Percentiles rank a stretch among this genome's conserved stretches.
Evolutionary conservation across 1,139 yeast genomes (phyloP).

Genomic region (Lodderomyces elongisporus): DNA sequence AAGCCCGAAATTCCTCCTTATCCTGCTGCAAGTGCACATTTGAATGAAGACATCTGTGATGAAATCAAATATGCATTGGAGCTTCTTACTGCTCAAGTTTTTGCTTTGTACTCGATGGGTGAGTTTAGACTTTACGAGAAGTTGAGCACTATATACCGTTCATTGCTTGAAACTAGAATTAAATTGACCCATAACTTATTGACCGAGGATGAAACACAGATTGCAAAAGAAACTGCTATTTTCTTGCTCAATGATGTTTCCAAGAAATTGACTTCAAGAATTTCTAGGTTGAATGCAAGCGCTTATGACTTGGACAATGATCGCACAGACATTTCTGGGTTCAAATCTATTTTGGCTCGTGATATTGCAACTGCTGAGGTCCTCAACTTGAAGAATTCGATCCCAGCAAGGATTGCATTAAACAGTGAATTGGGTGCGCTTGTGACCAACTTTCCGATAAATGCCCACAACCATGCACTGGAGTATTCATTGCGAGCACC

Average conservation of each 20-base stretch:
- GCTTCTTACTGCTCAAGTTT: slow-evolving; percentile 58
- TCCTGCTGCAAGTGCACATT: slow-evolving; percentile 32
- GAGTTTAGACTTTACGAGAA: slow-evolving; percentile 59
- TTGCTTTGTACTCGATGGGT: slow-evolving; percentile 65
- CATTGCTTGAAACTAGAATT: slow-evolving; percentile 60
- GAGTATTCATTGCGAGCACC: slow-evolving; percentile 40
- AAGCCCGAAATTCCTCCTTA: slow-evolving; percentile 43
- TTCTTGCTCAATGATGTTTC: slow-evolving; percentile 61
- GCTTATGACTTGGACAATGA: slow-evolving; percentile 39
- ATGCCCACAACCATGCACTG: slow-evolving; percentile 29
- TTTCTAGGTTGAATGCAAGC: slow-evolving; percentile 36
- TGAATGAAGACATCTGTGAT: slow-evolving; percentile 35
- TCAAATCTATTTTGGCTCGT: slow-evolving; percentile 66
- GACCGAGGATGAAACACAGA: slow-evolving; percentile 53
- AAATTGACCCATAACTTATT: slow-evolving; percentile 52
- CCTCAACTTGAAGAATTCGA: slow-evolving; percentile 35
- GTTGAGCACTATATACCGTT: slow-evolving; percentile 48
- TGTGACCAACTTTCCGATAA: slow-evolving; percentile 67
- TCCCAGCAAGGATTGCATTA: slow-evolving; percentile 60
- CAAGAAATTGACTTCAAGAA: slow-evolving; percentile 53
- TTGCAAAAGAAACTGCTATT: slow-evolving; percentile 57
- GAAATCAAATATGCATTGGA: slow-evolving; percentile 57
- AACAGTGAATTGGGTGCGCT: slow-evolving; percentile 70
- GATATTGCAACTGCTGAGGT: slow-evolving; percentile 60
- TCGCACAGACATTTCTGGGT: slow-evolving; percentile 66